Evolutionary conservation across 495 filamentous ascomycete genomes (phyloP).

Genomic region (Neurospora tetrasperma): DNA sequence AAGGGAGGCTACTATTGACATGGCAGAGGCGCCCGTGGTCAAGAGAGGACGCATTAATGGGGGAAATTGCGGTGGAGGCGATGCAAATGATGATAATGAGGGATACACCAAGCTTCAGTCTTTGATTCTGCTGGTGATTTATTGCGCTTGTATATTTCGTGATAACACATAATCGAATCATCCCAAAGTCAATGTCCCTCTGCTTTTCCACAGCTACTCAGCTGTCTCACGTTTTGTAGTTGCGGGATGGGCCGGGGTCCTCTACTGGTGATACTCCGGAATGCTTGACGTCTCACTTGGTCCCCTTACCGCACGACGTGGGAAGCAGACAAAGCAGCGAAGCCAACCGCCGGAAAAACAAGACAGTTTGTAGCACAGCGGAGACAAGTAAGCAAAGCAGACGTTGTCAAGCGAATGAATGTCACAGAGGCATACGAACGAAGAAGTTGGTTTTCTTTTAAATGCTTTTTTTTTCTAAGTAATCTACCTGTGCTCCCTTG

Average conservation of each 20-base stretch:
- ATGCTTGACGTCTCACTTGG: background rate
- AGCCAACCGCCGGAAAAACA: background rate
- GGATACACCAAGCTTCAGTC: background rate
- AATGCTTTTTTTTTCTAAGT: background rate
- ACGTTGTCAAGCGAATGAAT: background rate
- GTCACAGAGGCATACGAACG: background rate
- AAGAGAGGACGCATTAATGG: constrained; percentile 16
- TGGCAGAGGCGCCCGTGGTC: constrained; percentile 33
- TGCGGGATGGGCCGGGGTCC: background rate
- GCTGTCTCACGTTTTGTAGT: background rate
- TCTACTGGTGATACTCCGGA: background rate
- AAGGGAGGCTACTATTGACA: constrained; percentile 35
- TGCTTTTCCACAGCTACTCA: background rate
- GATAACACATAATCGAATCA: background rate
- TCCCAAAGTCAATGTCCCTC: background rate
- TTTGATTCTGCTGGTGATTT: background rate
- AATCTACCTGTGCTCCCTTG: background rate
- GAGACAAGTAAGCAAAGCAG: background rate
- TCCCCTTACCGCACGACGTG: background rate
- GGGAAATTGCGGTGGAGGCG: too few relatives aligned
- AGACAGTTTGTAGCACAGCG: background rate
- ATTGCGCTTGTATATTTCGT: background rate
- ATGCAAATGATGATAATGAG: background rate
- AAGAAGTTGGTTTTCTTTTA: background rate
- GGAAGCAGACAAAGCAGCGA: background rate